phyloP scores from a whole-genome alignment of 805 yeast genomes.

The Candida awuae region DNA sequence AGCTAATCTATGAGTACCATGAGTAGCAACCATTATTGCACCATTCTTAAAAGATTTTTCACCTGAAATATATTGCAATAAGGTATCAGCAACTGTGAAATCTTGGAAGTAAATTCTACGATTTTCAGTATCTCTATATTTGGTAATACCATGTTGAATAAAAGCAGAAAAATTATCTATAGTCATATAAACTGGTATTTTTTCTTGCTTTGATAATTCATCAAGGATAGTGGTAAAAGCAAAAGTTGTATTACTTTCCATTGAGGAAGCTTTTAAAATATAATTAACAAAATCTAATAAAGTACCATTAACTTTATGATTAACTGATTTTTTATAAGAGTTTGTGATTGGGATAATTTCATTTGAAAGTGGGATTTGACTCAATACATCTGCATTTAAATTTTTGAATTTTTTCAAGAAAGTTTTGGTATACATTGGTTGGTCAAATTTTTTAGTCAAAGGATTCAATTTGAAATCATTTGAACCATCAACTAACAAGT shows the following conservation, averaged over 20 bases:
- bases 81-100: constrained; percentile 53
- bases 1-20: constrained; percentile 44
- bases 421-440: constrained; percentile 67
- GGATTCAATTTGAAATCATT: constrained; percentile 56
- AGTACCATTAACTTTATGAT: constrained; percentile 16
- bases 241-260: constrained; percentile 29
- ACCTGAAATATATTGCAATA: constrained; percentile 51
- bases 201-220: constrained; percentile 45
- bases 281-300: constrained; percentile 37
- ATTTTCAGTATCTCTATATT: constrained; percentile 52
- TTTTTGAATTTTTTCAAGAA: constrained; percentile 45
- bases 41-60: constrained; percentile 46
- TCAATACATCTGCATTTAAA: constrained; percentile 37
- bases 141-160: constrained; percentile 45
- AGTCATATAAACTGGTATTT: constrained; percentile 54
- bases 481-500: constrained; percentile 60
- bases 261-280: constrained; percentile 10
- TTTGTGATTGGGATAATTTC: constrained; percentile 18
- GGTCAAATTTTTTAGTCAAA: constrained; percentile 46
- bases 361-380: constrained; percentile 22
- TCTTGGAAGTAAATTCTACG: constrained; percentile 48
- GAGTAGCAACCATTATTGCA: constrained; percentile 56
- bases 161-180: constrained; percentile 70
- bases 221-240: constrained; percentile 47
- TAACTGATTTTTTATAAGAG: constrained; percentile 12